These are phyloP conservation scores for Clavulina sp. DNA, from an alignment of 768 basidiomycete species.

Conservation along the genomic window DNA sequence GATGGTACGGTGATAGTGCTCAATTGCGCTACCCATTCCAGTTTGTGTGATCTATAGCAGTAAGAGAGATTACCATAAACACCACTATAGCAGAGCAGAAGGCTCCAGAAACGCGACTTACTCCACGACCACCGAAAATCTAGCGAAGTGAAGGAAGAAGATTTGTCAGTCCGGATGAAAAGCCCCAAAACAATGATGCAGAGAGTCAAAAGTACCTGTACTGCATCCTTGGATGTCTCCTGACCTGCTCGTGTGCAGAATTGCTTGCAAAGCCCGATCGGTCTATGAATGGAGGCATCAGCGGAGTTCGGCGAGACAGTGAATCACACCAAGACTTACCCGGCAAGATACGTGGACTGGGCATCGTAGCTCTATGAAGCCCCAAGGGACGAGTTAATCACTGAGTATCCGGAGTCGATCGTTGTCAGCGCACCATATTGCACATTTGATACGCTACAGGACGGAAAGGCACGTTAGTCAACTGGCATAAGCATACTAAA, in stretches of 20 bases:
- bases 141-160: not conserved
- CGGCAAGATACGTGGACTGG: conserved; percentile 55
- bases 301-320: conserved; percentile 18
- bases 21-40: conserved; percentile 63
- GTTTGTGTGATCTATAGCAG: conserved; percentile 72
- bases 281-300: no score
- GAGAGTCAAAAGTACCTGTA: no score
- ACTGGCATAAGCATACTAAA: not conserved
- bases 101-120: not conserved
- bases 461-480: not conserved
- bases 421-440: conserved; percentile 48
- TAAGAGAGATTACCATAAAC: conserved; percentile 52
- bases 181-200: no score
- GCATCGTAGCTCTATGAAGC: conserved; percentile 41
- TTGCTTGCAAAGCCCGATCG: conserved; percentile 67
- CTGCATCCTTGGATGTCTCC: conserved; percentile 62
- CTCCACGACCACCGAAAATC: conserved; percentile 11
- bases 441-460: conserved; percentile 60
- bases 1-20: conserved; percentile 64
- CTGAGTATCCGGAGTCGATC: conserved; percentile 19
- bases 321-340: conserved; percentile 23
- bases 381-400: not conserved
- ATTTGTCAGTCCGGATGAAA: no score
- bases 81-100: not conserved
- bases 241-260: conserved; percentile 57